Percentiles rank a stretch among this genome's conserved stretches.
Conservation (phyloP, 495 filamentous ascomycete species). For the Tuber microsphaerosporum region DNA sequence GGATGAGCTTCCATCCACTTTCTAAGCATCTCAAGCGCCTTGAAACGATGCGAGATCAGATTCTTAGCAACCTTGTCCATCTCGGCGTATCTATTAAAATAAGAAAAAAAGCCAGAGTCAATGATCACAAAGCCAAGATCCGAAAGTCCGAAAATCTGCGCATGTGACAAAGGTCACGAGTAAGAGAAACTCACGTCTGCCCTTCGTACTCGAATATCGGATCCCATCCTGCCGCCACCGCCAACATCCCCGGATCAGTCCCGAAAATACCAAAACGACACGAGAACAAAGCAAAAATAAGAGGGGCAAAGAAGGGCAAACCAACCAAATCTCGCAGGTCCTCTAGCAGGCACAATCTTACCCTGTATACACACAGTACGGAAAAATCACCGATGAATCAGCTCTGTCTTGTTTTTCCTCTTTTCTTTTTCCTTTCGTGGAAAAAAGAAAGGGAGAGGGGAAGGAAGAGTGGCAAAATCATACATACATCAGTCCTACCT, state of each 20-base stretch:
- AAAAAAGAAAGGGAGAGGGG: neutral
- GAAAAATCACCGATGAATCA: slow-evolving; percentile 42
- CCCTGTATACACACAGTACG: slow-evolving; percentile 44
- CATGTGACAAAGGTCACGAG: neutral
- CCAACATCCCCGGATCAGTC: slow-evolving; percentile 36
- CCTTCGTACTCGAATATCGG: slow-evolving; percentile 92
- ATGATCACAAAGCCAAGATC: slow-evolving; percentile 9
- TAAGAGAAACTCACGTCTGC: slow-evolving; percentile 60
- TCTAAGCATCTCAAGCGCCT: slow-evolving; percentile 76
- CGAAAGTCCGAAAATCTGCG: neutral
- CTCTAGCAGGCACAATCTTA: slow-evolving; percentile 68
- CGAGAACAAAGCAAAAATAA: slow-evolving; percentile 37
- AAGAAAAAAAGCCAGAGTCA: slow-evolving; percentile 8
- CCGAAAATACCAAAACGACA: neutral
- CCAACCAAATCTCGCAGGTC: slow-evolving; percentile 71
- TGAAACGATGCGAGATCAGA: slow-evolving; percentile 78
- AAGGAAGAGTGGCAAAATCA: neutral
- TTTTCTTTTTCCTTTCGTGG: neutral
- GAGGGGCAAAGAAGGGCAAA: neutral
- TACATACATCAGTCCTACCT: slow-evolving; percentile 59
- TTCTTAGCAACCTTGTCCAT: slow-evolving; percentile 94
- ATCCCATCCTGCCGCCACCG: slow-evolving; percentile 63
- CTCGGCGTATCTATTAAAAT: slow-evolving; percentile 62
- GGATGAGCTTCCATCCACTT: slow-evolving; percentile 62
- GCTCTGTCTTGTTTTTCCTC: neutral